A percentile compares a stretch with the other conserved stretches of the same genome.
These are phyloP conservation scores for Ensete ventricosum DNA, from an alignment of 176 grass and related monocot genomes.

Conservation along the genomic window DNA sequence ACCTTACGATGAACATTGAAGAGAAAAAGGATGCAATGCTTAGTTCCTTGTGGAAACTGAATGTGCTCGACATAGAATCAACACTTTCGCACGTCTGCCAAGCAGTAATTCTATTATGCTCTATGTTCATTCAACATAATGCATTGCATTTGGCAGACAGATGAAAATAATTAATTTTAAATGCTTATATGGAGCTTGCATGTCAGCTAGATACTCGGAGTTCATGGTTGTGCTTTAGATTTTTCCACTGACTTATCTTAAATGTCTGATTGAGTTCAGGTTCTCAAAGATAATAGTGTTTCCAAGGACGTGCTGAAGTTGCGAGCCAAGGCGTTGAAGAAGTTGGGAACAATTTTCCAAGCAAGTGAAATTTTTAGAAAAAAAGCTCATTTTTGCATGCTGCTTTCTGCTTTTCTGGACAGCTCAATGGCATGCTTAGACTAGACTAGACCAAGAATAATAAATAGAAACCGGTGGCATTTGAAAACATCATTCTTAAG, in stretches of 20 bases:
- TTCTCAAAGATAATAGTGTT: slow-evolving; percentile 62
- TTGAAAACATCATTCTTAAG: too few species aligned
- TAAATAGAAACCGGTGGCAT: too few species aligned
- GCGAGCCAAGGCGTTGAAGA: slow-evolving; percentile 69
- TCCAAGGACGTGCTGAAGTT: slow-evolving; percentile 58
- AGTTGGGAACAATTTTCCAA: slow-evolving; percentile 85
- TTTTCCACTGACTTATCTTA: background rate
- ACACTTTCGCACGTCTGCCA: slow-evolving; percentile 68
- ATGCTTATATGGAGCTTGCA: background rate
- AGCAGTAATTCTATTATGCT: slow-evolving; percentile 39
- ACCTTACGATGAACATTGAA: slow-evolving; percentile 46
- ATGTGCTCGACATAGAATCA: slow-evolving; percentile 80
- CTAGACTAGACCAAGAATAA: too few species aligned
- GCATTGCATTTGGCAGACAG: background rate
- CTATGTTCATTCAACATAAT: background rate
- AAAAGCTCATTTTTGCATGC: background rate
- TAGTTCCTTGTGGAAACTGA: slow-evolving; percentile 91
- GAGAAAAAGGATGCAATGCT: slow-evolving; percentile 86
- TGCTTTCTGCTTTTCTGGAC: too few species aligned
- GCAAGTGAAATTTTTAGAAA: slow-evolving; percentile 35
- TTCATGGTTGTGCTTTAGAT: background rate
- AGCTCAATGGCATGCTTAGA: too few species aligned
- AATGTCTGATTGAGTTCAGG: slow-evolving; percentile 29
- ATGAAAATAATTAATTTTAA: background rate
- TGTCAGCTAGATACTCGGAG: background rate